Conservation (phyloP, 495 filamentous ascomycete genomes). For the Xylaria sp. region DNA sequence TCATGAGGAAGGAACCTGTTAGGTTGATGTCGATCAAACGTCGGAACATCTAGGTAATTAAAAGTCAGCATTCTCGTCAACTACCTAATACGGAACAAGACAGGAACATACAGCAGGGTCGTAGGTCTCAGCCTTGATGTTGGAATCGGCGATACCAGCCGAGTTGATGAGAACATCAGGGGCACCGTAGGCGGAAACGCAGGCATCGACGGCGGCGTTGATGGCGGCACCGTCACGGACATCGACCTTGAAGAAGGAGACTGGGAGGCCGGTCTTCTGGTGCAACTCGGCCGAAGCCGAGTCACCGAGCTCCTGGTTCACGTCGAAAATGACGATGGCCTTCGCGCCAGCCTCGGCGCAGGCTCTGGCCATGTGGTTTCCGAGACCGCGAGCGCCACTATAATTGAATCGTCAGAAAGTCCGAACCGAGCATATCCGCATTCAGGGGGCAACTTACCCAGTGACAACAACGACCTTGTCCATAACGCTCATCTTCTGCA, state of each 20-base stretch:
- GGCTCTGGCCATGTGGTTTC: slow-evolving; percentile 78
- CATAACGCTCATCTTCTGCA: slow-evolving; percentile 69
- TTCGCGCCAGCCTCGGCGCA: slow-evolving; percentile 75
- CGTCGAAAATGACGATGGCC: slow-evolving; percentile 76
- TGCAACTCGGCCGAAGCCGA: slow-evolving; percentile 69
- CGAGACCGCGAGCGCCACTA: slow-evolving; percentile 78
- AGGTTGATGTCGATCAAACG: slow-evolving; percentile 79
- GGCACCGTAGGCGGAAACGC: slow-evolving; percentile 65
- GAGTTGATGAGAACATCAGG: slow-evolving; percentile 81
- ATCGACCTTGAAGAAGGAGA: slow-evolving; percentile 79
- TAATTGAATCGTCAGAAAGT: slow-evolving; percentile 33
- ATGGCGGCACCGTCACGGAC: slow-evolving; percentile 72
- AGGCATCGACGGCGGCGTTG: slow-evolving; percentile 64
- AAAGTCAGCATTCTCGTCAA: background rate
- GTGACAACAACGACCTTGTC: slow-evolving; percentile 75
- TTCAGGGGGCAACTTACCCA: slow-evolving; percentile 57
- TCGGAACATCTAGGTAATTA: slow-evolving; percentile 65
- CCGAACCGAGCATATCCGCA: too few species aligned
- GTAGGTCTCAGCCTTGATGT: slow-evolving; percentile 61
- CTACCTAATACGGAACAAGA: background rate
- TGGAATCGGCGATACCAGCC: slow-evolving; percentile 80
- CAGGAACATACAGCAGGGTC: slow-evolving; percentile 53
- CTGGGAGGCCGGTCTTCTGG: slow-evolving; percentile 70
- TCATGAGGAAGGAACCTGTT: slow-evolving; percentile 72
- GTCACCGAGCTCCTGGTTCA: slow-evolving; percentile 75